Base-by-base conservation (phyloP, 1,139 yeast genomes). In the Kodamaea fungicola region DNA sequence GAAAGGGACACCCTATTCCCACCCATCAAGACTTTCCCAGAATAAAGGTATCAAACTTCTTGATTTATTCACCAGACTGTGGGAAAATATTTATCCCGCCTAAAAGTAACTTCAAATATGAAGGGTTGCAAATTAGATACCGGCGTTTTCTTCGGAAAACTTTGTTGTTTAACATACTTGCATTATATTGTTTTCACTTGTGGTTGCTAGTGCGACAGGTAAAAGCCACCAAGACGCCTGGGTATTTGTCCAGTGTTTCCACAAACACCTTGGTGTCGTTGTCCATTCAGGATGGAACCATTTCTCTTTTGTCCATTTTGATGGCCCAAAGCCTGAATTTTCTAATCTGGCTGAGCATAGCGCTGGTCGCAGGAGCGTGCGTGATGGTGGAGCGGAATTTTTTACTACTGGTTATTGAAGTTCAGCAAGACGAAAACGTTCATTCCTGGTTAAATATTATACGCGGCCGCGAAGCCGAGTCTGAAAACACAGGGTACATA, bases 31-130 rank as follows among this genome's bases (percentile, higher is more conserved):
- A 50, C 6, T 55, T 82, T 1, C 97, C 96, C 0, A 54, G 60
- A 2, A 50, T 90, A 12, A 62, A 62, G 26, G 52, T 88, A 8
- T 58, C 72, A 6, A 61, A 72, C 8, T 86, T 83, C 5, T 46
- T 86, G 16, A 44, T 87, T 13, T 89, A 85, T 52, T 87, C 96
- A 0, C 97, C 97, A 0, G 96, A 90, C 55, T 90, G 97, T 64
- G 95, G 90, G 0, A 55, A 83, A 3, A 57, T 74, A 0, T 45
- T 86, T 8, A 57, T 64, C 2, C 49, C 75, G n/a, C 64, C 64
- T 19, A 8, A 16, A 3, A 41, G 51, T 5, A 51, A 55, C 3
- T 40, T 47, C 2, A 32, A 29, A 1, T 63, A 76, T 9, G 47
- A 45, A n/a, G 96, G 96, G 1, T 64, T 74, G 13, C 74, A 78